phyloP scores from a whole-genome alignment of 345 rosid species.

The Arabidopsis thaliana region TAIR10.1 NC_003076.8:6378501-6379000 shows the following conservation, averaged over 20 bases:
- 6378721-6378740: constrained; percentile 50
- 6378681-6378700: constrained; percentile 62
- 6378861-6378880: constrained; percentile 65
- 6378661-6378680: constrained; percentile 42
- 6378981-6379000: constrained; percentile 19
- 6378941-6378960: neutral
- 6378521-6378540: constrained; percentile 43
- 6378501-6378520: constrained; percentile 46
- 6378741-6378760: constrained; percentile 36
- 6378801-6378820: constrained; percentile 89
- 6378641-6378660: constrained; percentile 52
- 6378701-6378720: constrained; percentile 55
- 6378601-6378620: constrained; percentile 49
- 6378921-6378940: neutral
- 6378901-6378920: constrained; percentile 91
- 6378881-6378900: constrained; percentile 90
- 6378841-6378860: constrained; percentile 69
- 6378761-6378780: constrained; percentile 52
- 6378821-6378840: constrained; percentile 87
- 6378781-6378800: constrained; percentile 84
- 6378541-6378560: constrained; percentile 38
- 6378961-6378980: neutral
- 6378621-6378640: constrained; percentile 51
- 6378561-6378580: constrained; percentile 40
- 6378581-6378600: constrained; percentile 43